Evolutionary conservation across 1,284 basidiomycete species (phyloP), one percentile per base, ranked within the genome.

Genomic region (Ustilago loliicola): DNA sequence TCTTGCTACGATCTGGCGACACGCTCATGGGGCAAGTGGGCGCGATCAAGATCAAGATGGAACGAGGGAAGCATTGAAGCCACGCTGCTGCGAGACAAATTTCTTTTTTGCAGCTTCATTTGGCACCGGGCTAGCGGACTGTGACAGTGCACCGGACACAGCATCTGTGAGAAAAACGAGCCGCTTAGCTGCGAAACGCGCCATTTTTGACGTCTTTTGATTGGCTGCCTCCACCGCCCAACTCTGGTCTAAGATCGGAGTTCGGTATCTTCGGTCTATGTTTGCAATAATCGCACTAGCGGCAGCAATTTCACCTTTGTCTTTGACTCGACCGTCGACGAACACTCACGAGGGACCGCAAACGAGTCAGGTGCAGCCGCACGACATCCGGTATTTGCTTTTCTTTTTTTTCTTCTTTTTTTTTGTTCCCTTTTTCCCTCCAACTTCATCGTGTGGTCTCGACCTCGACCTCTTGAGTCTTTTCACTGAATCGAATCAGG

Each of bases 181-280:
- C 52, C 52, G 52, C 52, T 34, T 36, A 54, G 52, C 52, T 36
- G 52, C 52, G 52, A 54, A 38, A 34, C n/a, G 32, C 9, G 32
- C 52, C 9, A 51, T 13, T 29, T 51, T 29, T 29, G 50, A 11
- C n/a, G 13, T 23, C 29, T 29, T 51, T 7, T 53, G 5, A 53
- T 53, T 53, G 51, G 51, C n/a, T n/a, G 29, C 29, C 32, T 54
- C 52, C 52, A 36, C 52, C 34, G 52, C 32, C 27, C 6, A 34
- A 17, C 11, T 51, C 29, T 21, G 17, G 30, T 52, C 30, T 32
- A 36, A 36, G 34, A 21, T 34, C 53, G 53, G 53, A 55, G 53
- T 55, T 55, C 53, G 53, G 53, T 55, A 23, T 38, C 34, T 2
- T 38, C 34, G 10, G 53, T n/a, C 17, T 52, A 29, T 48, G 47